Percentiles rank a stretch among this genome's conserved stretches.
phyloP scores from a whole-genome alignment of 2,329 filamentous ascomycete genomes.

The Fusarium secorum region DNA sequence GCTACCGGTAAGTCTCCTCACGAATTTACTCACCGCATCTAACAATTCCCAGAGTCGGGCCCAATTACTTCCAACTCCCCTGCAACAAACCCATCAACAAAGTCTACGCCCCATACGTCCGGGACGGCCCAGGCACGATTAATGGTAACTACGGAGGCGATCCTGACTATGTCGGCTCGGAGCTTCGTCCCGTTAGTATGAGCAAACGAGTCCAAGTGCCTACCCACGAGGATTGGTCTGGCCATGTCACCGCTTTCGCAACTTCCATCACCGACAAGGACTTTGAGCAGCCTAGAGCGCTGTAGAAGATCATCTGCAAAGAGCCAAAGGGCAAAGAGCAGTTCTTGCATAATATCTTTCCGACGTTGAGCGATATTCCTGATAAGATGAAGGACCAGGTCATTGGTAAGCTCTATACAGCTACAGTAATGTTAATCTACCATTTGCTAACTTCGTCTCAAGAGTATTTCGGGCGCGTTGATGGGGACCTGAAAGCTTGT shows the following conservation, averaged over 20 bases:
- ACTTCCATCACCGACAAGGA: conserved; percentile 26
- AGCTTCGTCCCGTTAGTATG: conserved; percentile 53
- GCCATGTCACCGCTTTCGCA: conserved; percentile 29
- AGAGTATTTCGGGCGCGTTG: conserved; percentile 10
- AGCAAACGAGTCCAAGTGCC: conserved; percentile 33
- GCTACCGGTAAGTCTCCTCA: conserved; percentile 57
- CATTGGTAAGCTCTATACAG: no score
- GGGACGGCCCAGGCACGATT: conserved; percentile 37
- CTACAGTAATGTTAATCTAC: no score
- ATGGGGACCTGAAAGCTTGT: not conserved
- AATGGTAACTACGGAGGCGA: conserved; percentile 43
- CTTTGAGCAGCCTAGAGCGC: conserved; percentile 33
- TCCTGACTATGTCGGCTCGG: conserved; percentile 38
- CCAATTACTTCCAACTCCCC: conserved; percentile 60
- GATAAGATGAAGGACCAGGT: conserved; percentile 23
- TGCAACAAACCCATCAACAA: conserved; percentile 34
- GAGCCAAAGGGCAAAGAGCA: conserved; percentile 29
- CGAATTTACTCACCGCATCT: no score
- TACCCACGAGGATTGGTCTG: conserved; percentile 33
- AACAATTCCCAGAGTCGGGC: no score
- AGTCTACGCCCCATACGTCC: conserved; percentile 38
- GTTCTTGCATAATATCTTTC: conserved; percentile 35
- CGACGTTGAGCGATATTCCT: conserved; percentile 24
- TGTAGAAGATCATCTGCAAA: conserved; percentile 36
- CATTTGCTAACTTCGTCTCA: not conserved